A percentile compares a stretch with the other conserved stretches of the same genome.
Conservation (phyloP, 805 yeast genomes). For the Teunomyces stri region DNA sequence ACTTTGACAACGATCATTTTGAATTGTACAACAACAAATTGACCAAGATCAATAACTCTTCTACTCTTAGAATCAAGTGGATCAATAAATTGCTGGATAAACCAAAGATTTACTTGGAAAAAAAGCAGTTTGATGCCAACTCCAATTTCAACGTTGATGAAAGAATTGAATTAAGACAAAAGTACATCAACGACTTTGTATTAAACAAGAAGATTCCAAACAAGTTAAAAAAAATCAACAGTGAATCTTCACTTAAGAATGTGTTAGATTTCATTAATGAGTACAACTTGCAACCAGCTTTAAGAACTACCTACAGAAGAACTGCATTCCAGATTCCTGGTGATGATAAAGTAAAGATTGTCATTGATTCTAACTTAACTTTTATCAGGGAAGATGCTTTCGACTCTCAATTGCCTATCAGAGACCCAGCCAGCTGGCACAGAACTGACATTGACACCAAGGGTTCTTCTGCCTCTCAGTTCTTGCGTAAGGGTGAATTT, state of each 20-base stretch:
- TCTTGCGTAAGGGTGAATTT: constrained; percentile 82
- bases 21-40: constrained; percentile 85
- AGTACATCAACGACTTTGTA: constrained; percentile 73
- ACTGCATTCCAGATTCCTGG: constrained; percentile 98
- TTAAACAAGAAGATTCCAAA: constrained; percentile 16
- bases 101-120: constrained; percentile 79
- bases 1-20: constrained; percentile 81
- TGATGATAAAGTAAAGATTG: constrained; percentile 86
- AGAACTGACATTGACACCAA: constrained; percentile 84
- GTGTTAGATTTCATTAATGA: constrained; percentile 62
- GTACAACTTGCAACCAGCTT: constrained; percentile 73
- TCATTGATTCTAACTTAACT: constrained; percentile 83
- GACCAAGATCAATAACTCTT: constrained; percentile 62
- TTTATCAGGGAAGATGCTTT: constrained; percentile 90
- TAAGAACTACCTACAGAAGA: constrained; percentile 84
- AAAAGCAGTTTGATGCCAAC: constrained; percentile 61
- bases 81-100: constrained; percentile 75
- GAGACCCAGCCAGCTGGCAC: constrained; percentile 90
- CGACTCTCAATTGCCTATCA: constrained; percentile 79
- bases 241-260: constrained; percentile 37
- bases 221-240: constrained; percentile 14
- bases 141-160: constrained; percentile 59
- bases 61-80: constrained; percentile 88
- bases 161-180: constrained; percentile 72
- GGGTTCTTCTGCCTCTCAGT: constrained; percentile 62